Evolutionary conservation across 2,329 filamentous ascomycete species (phyloP), one percentile per base, ranked within the genome.

Genomic region (Colletotrichum lupini): DNA sequence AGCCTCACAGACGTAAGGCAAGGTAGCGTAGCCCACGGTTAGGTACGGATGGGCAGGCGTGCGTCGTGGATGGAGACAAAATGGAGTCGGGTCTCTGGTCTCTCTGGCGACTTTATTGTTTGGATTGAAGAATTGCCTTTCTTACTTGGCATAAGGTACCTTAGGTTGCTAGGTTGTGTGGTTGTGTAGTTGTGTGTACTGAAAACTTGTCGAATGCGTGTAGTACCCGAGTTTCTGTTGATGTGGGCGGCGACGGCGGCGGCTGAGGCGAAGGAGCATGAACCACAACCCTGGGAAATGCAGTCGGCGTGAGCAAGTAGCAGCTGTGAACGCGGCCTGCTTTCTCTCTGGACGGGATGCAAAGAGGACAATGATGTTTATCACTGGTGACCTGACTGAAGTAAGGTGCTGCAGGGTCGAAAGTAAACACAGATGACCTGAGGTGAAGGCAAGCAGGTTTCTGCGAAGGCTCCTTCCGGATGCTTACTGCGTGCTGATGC

Each of bases 201-300:
- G 19, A 8, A 22, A 22, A 22, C 19, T 49, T 49, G 42, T 49
- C 19, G 42, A 22, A 49, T 49, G 42, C 42, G 42, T 62, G 30
- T 55, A 11, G 61, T 59, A 60, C 63, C 42, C 63, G 64, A 60
- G 62, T 57, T 55, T 67, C 55, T 69, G 60, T 53, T 32, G 62
- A 59, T 49, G 19, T 49, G 60, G 60, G 63, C 19, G 52, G 32
- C 28, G 28, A n/a, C 28, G 61, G 19, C 22, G n/a, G 62, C 28
- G 46, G 42, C n/a, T 37, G 67, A 58, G 60, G 53, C 60, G 35
- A 49, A 57, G 49, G 16, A 19, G 30, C 16, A 35, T 11, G 46
- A 53, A 35, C 57, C 32, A 42, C 19, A 32, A 11, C n/a, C n/a
- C 52, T 32, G 26, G 28, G 46, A 28, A 52, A n/a, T 53, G 60